Evolutionary conservation across 345 rosid species (phyloP), one percentile per base, ranked within the genome.

Genomic region (Aquilaria malaccensis): DNA sequence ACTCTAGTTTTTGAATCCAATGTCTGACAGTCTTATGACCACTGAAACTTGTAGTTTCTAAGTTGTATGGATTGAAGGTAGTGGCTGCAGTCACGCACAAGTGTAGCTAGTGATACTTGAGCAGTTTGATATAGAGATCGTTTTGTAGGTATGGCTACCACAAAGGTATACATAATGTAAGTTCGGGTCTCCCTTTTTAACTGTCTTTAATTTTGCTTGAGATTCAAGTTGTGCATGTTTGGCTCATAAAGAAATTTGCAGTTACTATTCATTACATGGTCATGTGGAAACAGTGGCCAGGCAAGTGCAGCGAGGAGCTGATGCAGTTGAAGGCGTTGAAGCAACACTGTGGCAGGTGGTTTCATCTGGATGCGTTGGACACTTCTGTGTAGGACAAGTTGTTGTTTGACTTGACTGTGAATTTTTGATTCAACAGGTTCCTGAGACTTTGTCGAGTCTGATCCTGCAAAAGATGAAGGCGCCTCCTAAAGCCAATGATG

Each of bases 241-340:
- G 45, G 7, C 14, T 2, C 37, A 9, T 14, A 45, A 0, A 29
- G 22, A 32, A 15, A 7, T 30, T 70, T 30, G 3, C 63, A 93
- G 97, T 69, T 87, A 72, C 67, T 89, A 93, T 67, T 85, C 99
- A 29, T 63, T 93, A 60, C 59, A 87, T 61, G 85, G 97, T 14
- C 97, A 93, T 57, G 97, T 93, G 33, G 96, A 87, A 85, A 82
- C 65, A 45, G 84, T 93, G 98, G 97, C 98, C 45, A 69, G 97
- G 55, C 87, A 87, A 73, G 79, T 83, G 59, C 96, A 83, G 67
- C 73, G 80, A 45, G 97, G 97, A 50, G 98, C 88, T 41, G 87
- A 83, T 67, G 33, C 83, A 2, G 83, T 89, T 62, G 70, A 76
- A 60, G 98, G 81, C 45, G 92, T 89, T 12, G 94, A 93, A 67